Conservation (phyloP, 257 asterid species). For the Nicotiana attenuata region DNA sequence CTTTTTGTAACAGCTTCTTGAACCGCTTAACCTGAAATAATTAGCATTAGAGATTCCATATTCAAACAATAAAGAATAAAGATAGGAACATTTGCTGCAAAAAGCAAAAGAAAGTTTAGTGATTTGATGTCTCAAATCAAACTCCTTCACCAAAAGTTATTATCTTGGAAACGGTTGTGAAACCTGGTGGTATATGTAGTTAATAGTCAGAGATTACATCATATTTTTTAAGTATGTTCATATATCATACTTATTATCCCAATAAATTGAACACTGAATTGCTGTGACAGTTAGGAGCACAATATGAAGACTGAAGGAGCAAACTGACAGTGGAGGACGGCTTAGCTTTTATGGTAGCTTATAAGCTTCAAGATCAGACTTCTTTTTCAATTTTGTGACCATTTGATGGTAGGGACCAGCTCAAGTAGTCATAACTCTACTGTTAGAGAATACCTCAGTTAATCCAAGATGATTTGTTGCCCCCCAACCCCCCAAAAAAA, state of each 20-base stretch:
- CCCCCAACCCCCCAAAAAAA: background rate
- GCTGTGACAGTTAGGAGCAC: background rate
- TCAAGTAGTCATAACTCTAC: background rate
- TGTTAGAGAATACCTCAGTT: background rate
- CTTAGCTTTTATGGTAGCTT: background rate
- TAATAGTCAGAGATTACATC: background rate
- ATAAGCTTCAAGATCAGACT: background rate
- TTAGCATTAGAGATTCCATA: background rate
- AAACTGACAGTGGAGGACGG: background rate
- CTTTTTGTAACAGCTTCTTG: constrained; percentile 62
- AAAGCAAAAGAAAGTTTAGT: background rate
- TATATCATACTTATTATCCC: background rate
- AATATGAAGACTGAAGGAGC: background rate
- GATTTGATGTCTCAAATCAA: background rate
- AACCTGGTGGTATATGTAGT: background rate
- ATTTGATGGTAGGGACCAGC: background rate
- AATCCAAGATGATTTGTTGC: too few relatives aligned
- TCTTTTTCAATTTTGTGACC: background rate
- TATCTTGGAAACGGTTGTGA: background rate
- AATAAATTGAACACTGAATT: background rate
- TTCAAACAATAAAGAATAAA: background rate
- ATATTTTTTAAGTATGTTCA: background rate
- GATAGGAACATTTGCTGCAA: background rate
- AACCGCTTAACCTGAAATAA: constrained; percentile 55
- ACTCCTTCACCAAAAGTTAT: background rate